Evolutionary conservation across 2,329 filamentous ascomycete species (phyloP).

Genomic region (Pestalotiopsis sp.): DNA sequence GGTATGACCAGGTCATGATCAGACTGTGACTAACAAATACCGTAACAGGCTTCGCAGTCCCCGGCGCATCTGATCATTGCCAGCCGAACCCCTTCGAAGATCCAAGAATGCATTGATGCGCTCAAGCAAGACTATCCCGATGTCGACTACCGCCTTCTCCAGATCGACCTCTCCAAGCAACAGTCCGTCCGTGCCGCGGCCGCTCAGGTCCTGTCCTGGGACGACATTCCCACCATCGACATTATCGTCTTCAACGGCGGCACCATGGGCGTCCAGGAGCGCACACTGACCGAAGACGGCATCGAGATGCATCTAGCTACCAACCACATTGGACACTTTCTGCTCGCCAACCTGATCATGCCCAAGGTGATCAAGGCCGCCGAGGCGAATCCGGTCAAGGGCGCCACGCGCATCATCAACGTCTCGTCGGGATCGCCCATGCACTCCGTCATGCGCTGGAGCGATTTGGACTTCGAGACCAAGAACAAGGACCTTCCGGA

Average conservation of each 20-base stretch:
- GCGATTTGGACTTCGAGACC: constrained; percentile 37
- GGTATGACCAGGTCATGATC: not conserved
- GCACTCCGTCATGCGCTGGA: constrained; percentile 33
- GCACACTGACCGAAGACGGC: constrained; percentile 30
- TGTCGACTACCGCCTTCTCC: constrained; percentile 33
- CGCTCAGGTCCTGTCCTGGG: constrained; percentile 28
- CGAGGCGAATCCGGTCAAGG: constrained; percentile 4
- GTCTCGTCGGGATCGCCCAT: constrained; percentile 21
- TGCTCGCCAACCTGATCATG: constrained; percentile 29
- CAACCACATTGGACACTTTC: constrained; percentile 38
- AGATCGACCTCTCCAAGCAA: constrained; percentile 42
- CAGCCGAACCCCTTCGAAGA: constrained; percentile 34
- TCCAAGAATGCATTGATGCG: constrained; percentile 29
- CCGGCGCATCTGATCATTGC: constrained; percentile 39
- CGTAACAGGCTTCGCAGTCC: constrained; percentile 29
- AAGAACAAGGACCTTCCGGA: constrained; percentile 34
- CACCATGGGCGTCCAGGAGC: constrained; percentile 42
- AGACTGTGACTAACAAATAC: not conserved
- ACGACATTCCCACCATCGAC: constrained; percentile 28
- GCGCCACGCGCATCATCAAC: constrained; percentile 23
- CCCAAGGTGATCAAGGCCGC: constrained; percentile 26
- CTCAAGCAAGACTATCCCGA: constrained; percentile 31
- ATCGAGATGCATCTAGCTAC: constrained; percentile 36
- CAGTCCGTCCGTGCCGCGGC: constrained; percentile 40
- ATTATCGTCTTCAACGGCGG: constrained; percentile 39